phyloP scores from a whole-genome alignment of 75 land plant genomes.

The Sequoiadendron giganteum region DNA sequence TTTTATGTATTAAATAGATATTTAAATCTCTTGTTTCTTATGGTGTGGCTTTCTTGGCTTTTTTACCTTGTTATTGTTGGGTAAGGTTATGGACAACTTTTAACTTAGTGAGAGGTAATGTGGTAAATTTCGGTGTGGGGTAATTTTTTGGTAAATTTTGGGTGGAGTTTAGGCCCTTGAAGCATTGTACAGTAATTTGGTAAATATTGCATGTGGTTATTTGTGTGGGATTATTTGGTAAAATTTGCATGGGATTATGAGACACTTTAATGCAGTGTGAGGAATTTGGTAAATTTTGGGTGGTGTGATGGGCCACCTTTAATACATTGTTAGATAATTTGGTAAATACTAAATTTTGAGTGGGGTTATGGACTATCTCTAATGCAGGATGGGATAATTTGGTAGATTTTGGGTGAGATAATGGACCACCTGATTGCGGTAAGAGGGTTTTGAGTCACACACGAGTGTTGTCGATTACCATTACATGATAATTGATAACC shows the following conservation, averaged over 20 bases:
- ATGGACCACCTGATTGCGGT: background rate
- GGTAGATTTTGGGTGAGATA: background rate
- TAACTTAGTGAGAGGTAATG: background rate
- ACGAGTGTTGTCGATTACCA: background rate
- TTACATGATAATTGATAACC: no score
- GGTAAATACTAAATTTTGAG: background rate
- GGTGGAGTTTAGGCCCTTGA: background rate
- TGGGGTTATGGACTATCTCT: background rate
- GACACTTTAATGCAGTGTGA: background rate
- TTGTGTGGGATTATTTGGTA: background rate
- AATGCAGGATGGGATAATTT: background rate
- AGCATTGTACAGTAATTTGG: background rate
- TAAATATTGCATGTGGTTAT: background rate
- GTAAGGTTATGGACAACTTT: background rate
- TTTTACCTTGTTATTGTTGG: background rate
- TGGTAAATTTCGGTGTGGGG: background rate
- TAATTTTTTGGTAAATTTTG: background rate
- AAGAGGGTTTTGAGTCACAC: background rate
- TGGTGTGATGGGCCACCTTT: background rate
- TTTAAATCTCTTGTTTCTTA: background rate
- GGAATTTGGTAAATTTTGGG: background rate
- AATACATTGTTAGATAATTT: background rate
- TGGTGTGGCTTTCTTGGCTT: background rate
- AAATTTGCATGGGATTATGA: background rate
- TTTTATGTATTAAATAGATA: background rate